These are phyloP conservation scores for Triangularia verruculosa DNA, from an alignment of 2,329 filamentous ascomycete genomes.

Conservation along the genomic window DNA sequence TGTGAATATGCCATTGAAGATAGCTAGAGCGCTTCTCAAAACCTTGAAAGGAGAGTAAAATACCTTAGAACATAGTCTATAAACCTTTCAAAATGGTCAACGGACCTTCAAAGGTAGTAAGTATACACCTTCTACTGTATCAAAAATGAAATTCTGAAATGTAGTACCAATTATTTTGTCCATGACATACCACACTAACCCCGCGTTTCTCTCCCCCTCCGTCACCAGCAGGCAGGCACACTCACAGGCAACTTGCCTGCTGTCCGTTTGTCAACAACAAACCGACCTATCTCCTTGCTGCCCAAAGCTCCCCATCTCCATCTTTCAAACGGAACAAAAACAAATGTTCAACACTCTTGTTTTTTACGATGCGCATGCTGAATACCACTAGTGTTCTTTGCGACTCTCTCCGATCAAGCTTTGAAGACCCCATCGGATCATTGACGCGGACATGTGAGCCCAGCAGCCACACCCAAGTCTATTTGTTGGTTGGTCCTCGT, in stretches of 20 bases:
- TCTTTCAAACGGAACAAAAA: not conserved
- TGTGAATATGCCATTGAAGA: no score
- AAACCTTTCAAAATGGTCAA: no score
- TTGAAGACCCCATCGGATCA: not conserved
- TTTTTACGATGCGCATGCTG: not conserved
- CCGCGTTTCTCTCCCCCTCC: not conserved
- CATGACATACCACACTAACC: no score
- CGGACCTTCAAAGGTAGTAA: no score
- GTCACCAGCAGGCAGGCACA: no score
- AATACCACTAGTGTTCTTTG: not conserved
- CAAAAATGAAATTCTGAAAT: no score
- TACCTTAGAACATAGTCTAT: no score
- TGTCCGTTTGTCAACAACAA: not conserved
- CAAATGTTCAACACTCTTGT: not conserved
- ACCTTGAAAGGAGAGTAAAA: no score
- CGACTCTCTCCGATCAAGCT: not conserved
- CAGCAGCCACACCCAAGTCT: not conserved
- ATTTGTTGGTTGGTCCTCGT: not conserved
- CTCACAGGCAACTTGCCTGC: not conserved
- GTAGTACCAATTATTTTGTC: not conserved
- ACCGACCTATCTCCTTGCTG: no score
- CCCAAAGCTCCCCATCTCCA: not conserved
- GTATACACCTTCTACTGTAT: no score
- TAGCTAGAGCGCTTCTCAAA: no score
- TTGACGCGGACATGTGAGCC: not conserved